phyloP scores from a whole-genome alignment of 176 grass and related monocot genomes.

The Lolium perenne region DNA sequence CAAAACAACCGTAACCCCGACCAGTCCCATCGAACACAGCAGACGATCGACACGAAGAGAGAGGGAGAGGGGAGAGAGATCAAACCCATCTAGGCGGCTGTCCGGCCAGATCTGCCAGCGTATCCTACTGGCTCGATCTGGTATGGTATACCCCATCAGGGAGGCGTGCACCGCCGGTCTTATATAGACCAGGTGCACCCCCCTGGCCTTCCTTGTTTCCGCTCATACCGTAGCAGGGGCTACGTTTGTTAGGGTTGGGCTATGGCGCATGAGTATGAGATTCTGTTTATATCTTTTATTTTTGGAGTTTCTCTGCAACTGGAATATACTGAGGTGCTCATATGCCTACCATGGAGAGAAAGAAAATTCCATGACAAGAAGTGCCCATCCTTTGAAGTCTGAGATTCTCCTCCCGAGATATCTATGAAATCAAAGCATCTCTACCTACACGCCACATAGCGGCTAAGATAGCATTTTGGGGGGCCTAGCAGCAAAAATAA shows the following conservation, averaged over 20 bases:
- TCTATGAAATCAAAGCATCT: not conserved
- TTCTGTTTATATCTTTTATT: not conserved
- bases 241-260: constrained; percentile 33
- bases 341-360: not conserved
- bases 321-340: not conserved
- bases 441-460: too few relatives aligned
- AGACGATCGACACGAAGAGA: constrained; percentile 28
- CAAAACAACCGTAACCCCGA: not conserved
- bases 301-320: not conserved
- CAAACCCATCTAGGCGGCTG: constrained; percentile 13
- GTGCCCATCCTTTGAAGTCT: not conserved
- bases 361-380: not conserved
- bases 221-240: not conserved
- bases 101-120: constrained; percentile 37
- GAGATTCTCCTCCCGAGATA: not conserved
- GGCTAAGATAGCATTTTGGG: too few relatives aligned
- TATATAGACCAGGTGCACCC: constrained; percentile 45
- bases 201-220: not conserved
- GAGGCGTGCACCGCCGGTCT: not conserved
- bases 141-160: not conserved
- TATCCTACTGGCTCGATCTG: constrained; percentile 31
- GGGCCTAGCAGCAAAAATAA: too few relatives aligned
- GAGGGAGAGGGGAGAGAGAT: not conserved
- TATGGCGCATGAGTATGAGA: not conserved
- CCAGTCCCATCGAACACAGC: constrained; percentile 11